phyloP scores from a whole-genome alignment of 176 grass and related monocot species.

The Secale cereale region DNA sequence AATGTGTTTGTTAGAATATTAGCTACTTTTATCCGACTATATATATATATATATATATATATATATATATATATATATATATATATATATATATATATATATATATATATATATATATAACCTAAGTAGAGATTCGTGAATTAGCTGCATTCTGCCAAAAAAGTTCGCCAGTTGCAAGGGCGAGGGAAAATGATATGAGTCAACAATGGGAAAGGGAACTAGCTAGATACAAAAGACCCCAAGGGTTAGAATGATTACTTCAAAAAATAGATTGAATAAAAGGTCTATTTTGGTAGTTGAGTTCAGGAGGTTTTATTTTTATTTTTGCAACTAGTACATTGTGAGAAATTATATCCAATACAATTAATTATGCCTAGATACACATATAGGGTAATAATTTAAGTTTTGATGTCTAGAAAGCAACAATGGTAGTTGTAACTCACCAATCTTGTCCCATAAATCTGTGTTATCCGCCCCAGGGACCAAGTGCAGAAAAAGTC shows the following conservation, averaged over 20 bases:
- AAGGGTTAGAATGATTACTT: background rate
- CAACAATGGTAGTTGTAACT: slow-evolving; percentile 9
- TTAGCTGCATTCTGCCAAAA: background rate
- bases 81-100: background rate
- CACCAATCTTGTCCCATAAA: slow-evolving; percentile 46
- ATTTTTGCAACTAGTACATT: too few relatives aligned
- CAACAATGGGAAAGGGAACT: background rate
- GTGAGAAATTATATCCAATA: background rate
- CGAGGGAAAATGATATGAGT: background rate
- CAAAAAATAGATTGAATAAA: background rate
- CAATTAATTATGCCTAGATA: background rate
- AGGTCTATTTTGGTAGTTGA: background rate
- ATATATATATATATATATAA: background rate
- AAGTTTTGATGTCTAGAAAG: background rate
- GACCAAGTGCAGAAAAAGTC: slow-evolving; percentile 34
- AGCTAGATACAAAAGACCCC: background rate
- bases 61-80: background rate
- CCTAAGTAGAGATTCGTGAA: background rate
- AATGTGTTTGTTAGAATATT: background rate
- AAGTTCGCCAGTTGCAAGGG: background rate
- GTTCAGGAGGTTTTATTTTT: too few relatives aligned
- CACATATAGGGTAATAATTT: slow-evolving; percentile 8
- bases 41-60: too few relatives aligned
- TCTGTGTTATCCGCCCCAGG: slow-evolving; percentile 29
- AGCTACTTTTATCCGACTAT: background rate